These are phyloP conservation scores for Biscogniauxia sp. DNA, from an alignment of 2,329 filamentous ascomycete genomes.

Conservation along the genomic window DNA sequence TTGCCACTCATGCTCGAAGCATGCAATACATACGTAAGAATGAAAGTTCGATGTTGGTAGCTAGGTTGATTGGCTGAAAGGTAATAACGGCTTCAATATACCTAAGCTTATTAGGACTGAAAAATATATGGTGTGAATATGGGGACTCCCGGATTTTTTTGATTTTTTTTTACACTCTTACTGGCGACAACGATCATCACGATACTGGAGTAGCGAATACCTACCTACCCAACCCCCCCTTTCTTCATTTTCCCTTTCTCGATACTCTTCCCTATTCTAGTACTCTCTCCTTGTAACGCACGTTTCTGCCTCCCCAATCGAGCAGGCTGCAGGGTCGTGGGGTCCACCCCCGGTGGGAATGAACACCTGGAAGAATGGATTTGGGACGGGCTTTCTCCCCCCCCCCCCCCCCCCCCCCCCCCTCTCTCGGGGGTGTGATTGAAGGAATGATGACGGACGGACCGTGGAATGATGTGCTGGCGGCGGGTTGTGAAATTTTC, in stretches of 20 bases:
- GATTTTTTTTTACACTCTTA: too few species aligned
- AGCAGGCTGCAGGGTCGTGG: background rate
- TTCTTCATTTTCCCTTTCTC: background rate
- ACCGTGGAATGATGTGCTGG: background rate
- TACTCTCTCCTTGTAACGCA: background rate
- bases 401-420: too few species aligned
- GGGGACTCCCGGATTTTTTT: background rate
- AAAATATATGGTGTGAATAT: too few species aligned
- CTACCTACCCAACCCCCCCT: too few species aligned
- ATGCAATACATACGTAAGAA: too few species aligned
- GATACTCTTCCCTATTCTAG: background rate
- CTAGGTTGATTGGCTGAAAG: too few species aligned
- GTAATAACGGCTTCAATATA: too few species aligned
- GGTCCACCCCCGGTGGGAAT: background rate
- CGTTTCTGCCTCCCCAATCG: background rate
- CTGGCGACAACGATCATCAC: background rate
- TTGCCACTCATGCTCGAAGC: too few species aligned
- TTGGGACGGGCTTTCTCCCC: background rate
- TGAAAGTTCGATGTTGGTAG: too few species aligned
- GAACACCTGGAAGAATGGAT: background rate
- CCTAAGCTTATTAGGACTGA: too few species aligned
- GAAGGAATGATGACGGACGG: background rate
- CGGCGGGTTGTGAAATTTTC: background rate
- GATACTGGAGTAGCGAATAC: background rate
- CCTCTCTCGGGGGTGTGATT: background rate